A percentile compares a stretch with the other conserved stretches of the same genome.
Evolutionary conservation across 208 protist species (phyloP).

Genomic region (Crithidia bombi): DNA sequence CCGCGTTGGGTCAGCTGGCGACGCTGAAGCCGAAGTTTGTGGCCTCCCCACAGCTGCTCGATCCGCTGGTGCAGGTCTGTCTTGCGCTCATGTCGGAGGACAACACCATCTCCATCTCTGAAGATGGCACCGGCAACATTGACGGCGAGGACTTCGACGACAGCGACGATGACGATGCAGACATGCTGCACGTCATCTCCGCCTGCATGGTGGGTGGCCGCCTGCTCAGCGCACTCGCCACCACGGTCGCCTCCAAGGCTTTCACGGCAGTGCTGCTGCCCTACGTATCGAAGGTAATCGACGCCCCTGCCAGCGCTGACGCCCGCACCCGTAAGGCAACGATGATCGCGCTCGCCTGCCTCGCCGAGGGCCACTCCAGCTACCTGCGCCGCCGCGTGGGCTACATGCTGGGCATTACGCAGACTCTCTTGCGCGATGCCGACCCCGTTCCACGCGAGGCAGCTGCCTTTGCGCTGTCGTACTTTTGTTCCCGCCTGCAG

Average conservation of each 20-base stretch:
- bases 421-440: slow-evolving; percentile 49
- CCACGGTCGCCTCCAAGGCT: slow-evolving; percentile 53
- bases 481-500: slow-evolving; percentile 79
- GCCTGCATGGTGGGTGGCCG: slow-evolving; percentile 70
- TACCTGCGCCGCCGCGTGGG: slow-evolving; percentile 76
- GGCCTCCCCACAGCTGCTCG: slow-evolving; percentile 47
- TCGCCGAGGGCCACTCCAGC: slow-evolving; percentile 67
- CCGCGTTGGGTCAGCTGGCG: slow-evolving; percentile 55
- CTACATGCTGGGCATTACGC: slow-evolving; percentile 73
- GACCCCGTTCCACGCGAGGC: slow-evolving; percentile 72
- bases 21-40: slow-evolving; percentile 74
- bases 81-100: slow-evolving; percentile 80
- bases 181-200: slow-evolving; percentile 69
- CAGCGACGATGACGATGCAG: slow-evolving; percentile 40
- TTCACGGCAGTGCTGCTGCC: slow-evolving; percentile 68
- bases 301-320: slow-evolving; percentile 33
- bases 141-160: slow-evolving; percentile 38
- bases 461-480: slow-evolving; percentile 71
- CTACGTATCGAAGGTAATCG: slow-evolving; percentile 50
- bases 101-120: slow-evolving; percentile 64
- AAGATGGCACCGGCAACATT: slow-evolving; percentile 37
- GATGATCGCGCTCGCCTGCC: slow-evolving; percentile 72
- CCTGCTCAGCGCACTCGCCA: slow-evolving; percentile 68
- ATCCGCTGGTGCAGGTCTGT: slow-evolving; percentile 60
- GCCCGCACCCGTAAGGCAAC: slow-evolving; percentile 68